phyloP scores from a whole-genome alignment of 257 asterid species.

The Buddleja alternifolia region DNA sequence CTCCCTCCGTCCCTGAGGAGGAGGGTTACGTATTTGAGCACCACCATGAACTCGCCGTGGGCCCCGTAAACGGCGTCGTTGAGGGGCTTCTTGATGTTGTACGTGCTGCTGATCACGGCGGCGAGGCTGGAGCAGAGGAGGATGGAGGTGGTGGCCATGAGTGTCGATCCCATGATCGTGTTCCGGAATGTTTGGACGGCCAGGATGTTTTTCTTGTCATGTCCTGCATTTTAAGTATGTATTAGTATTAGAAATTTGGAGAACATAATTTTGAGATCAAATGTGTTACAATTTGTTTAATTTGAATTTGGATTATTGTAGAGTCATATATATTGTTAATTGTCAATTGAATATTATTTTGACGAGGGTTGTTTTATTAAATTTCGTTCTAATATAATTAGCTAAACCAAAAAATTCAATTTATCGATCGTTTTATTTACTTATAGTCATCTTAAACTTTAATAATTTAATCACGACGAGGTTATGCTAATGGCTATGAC shows the following conservation, averaged over 20 bases:
- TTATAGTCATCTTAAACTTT: no score
- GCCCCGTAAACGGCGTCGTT: constrained; percentile 81
- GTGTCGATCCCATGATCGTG: constrained; percentile 88
- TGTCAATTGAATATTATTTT: no score
- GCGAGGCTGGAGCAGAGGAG: constrained; percentile 84
- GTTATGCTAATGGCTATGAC: no score
- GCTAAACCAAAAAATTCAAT: no score
- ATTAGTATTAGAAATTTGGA: no score
- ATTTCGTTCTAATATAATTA: no score
- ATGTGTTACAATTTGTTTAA: not conserved
- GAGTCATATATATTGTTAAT: no score
- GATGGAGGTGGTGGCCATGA: constrained; percentile 94
- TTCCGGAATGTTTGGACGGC: constrained; percentile 87
- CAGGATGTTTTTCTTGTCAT: constrained; percentile 89
- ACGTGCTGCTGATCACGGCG: constrained; percentile 90
- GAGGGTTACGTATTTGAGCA: constrained; percentile 73
- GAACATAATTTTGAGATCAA: not conserved
- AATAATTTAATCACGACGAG: no score
- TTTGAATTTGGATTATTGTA: no score
- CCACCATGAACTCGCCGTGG: constrained; percentile 90
- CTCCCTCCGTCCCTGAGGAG: no score
- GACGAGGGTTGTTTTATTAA: no score
- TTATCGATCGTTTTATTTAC: no score
- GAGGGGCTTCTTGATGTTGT: constrained; percentile 83
- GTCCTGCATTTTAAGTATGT: constrained; percentile 60